Base-by-base conservation (phyloP, 2,329 filamentous ascomycete genomes). In the Xylaria sp. region DNA sequence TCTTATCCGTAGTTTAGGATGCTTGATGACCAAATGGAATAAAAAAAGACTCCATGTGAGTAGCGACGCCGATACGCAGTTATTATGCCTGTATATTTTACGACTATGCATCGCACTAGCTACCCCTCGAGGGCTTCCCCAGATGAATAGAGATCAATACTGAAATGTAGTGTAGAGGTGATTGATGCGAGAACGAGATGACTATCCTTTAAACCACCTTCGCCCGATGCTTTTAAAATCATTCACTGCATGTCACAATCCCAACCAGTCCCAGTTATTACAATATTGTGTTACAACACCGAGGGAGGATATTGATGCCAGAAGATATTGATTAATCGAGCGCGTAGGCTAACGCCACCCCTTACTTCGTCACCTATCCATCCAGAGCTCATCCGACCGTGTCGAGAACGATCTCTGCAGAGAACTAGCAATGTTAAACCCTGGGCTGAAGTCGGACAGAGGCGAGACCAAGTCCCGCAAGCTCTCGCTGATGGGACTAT, bases 331-430 rank as follows among this genome's bases (percentile, higher is more conserved):
- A 17, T 45, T 47, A 4, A 2, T 39, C 19, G 36, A 56, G 48
- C 8, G 19, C n/a, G 24, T 48, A 24, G 7, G 12, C 14, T 11
- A 32, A 19, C 30, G 3, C 21, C 12, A 17, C 34, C n/a, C n/a
- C 53, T 34, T 5, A 36, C 19, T 21, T 59, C 30, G 21, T 76
- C 61, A 75, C n/a, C 69, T 71, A 5, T 55, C 72, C 34, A 77
- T 56, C 75, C 75, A 83, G 3, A 83, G 72, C 70, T 84, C 82
- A 30, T 83, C 82, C 1, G 82, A 83, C 63, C 82, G 75, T 4
- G 80, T 82, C 7, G 82, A 81, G 71, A 80, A 69, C 0, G 77
- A 78, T 59, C 82, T 77, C 19, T 77, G 76, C 6, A 81, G 72
- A 50, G 74, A 71, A 2, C 63, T 66, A 8, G 34, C 51, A 19